A percentile compares a stretch with the other conserved stretches of the same genome.
Conservation (phyloP, 805 yeast genomes). For the Pichia sporocuriosa region DNA sequence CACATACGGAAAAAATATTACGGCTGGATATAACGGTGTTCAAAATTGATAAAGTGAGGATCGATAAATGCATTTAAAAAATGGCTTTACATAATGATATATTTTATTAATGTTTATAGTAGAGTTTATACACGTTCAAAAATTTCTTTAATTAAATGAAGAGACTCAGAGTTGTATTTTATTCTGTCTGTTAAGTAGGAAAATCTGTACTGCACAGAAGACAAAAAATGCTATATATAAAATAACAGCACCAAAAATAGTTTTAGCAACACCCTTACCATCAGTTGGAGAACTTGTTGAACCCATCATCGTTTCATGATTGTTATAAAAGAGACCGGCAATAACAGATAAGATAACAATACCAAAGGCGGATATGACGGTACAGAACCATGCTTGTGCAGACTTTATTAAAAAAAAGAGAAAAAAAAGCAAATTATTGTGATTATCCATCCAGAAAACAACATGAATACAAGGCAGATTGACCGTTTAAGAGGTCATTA, state of each 20-base stretch:
- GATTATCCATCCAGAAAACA: neutral
- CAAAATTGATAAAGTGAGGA: no score
- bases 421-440: no score
- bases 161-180: slow-evolving; percentile 46
- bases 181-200: slow-evolving; percentile 53
- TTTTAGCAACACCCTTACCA: slow-evolving; percentile 84
- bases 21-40: neutral
- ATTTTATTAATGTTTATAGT: neutral
- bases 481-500: no score
- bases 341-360: slow-evolving; percentile 78
- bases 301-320: slow-evolving; percentile 90
- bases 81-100: neutral
- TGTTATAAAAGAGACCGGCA: slow-evolving; percentile 71
- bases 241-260: slow-evolving; percentile 82
- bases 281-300: slow-evolving; percentile 86
- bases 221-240: slow-evolving; percentile 74
- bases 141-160: neutral
- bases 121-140: neutral
- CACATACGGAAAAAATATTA: no score
- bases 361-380: slow-evolving; percentile 87
- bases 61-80: neutral
- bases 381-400: slow-evolving; percentile 91
- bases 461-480: no score
- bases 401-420: slow-evolving; percentile 34
- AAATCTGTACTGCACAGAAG: slow-evolving; percentile 86